Evolutionary conservation across 73 alveolate genomes (phyloP), one percentile per base, ranked within the genome.

Genomic region (Paramecium pentaurelia): DNA sequence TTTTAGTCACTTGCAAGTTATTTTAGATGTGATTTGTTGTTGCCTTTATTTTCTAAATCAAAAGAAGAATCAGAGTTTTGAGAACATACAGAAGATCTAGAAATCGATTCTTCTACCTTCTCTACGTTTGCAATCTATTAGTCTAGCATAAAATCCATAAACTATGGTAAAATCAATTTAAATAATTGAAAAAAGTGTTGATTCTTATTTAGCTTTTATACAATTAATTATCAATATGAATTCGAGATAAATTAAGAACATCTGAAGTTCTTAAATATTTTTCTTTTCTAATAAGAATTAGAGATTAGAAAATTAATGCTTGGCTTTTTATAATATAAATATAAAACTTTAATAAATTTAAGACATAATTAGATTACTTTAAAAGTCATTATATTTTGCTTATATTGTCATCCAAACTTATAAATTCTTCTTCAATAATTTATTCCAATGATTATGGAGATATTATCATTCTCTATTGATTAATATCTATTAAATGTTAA

Each of bases 401-500:
- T 8, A 73, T 73, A 73, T 73, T 12, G 40, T 80, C 91, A 27
- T 80, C 91, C 44, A 80, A 27, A 36, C 77, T 80, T 32, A 49
- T 80, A 8, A 44, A 80, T 22, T 80, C 91, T 12, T 22, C 51
- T 14, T 80, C 91, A 12, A 80, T 80, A 32, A 45, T 25, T 80
- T 34, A 1, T 44, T 80, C 75, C 38, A 80, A 80, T 8, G 47
- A n/a, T 80, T 80, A 49, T 20, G 91, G 77, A 0, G 47, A 80
- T 20, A 47, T 42, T 44, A 38, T 42, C 49, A 80, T 64, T 45
- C 91, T 80, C 49, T 80, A 27, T 80, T 80, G 6, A 49, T 80
- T 80, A 54, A 54, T 87, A 64, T 87, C 93, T 32, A 87, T 87
- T n/a, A 87, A 54, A 87, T 87, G 49, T 87, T 87, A 30, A 20